Evolutionary conservation across 2,329 filamentous ascomycete species (phyloP).

Genomic region (Fusarium dlaminii): DNA sequence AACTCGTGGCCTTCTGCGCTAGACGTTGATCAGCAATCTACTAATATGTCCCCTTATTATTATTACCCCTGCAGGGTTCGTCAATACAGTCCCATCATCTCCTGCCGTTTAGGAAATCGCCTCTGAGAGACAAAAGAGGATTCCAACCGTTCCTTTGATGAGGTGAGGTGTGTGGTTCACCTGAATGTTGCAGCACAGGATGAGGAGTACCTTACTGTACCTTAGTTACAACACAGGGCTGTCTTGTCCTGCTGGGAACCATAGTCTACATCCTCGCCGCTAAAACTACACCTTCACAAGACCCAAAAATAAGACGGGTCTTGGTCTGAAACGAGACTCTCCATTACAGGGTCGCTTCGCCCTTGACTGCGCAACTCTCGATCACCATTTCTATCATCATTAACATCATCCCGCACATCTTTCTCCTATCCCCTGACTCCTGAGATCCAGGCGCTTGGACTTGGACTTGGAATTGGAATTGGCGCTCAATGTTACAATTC

Average conservation of each 20-base stretch:
- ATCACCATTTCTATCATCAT: not conserved
- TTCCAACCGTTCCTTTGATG: constrained; percentile 22
- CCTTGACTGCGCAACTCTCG: constrained; percentile 16
- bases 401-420: constrained; percentile 15
- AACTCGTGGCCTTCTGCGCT: constrained; percentile 12
- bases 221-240: not conserved
- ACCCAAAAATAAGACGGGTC: constrained; percentile 18
- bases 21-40: constrained; percentile 10
- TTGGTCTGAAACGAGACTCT: constrained; percentile 39
- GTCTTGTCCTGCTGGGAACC: not conserved
- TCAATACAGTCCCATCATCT: constrained; percentile 21
- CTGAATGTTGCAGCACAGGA: constrained; percentile 35
- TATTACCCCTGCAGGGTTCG: constrained; percentile 27
- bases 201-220: not conserved
- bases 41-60: not conserved
- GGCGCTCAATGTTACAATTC: not conserved
- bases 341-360: constrained; percentile 32
- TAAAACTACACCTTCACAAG: constrained; percentile 10
- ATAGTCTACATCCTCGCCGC: not conserved
- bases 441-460: constrained; percentile 1
- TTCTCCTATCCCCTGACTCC: constrained; percentile 22
- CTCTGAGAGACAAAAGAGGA: constrained; percentile 19
- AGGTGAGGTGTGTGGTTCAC: constrained; percentile 18
- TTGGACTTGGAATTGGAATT: not conserved
- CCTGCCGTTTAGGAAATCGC: constrained; percentile 26